Base-by-base conservation (phyloP, 768 basidiomycete genomes). In the Tricholoma sp. region DNA sequence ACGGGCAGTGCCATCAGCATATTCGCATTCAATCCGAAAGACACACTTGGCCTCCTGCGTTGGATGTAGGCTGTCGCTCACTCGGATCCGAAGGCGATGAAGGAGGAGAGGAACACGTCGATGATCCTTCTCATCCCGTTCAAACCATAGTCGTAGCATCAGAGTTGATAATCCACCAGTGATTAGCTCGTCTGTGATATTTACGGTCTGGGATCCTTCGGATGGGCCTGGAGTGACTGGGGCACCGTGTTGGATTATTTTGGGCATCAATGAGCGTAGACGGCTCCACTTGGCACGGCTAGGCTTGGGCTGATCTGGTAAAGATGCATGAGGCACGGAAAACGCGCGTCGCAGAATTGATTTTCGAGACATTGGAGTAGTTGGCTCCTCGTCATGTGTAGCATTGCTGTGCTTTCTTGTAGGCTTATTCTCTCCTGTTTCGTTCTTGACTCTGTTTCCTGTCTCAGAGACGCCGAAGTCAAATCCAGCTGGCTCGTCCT, bases 11-110 rank as follows among this genome's bases (percentile, higher is more conserved):
- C 93, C 93, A 61, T 96, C 94, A 0, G 93, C 96, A 68, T 99
- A 98, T 70, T 97, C 91, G 68, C 94, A 98, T 70, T 95, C 93
- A 61, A 95, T 93, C 13, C 92, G 83, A 68, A 95, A 95, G 2
- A 92, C 85, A 4, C 90, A 84, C 65, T 89, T 89, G 45, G 82
- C 74, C 18, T 82, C 79, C 59, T 92, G 83, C 60, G 90, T 74
- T 4, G 91, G 90, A 71, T 94, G 86, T 28, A 94, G 66, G 57
- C 90, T 92, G 70, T 95, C 93, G 63, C 86, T 91, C 57, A 95
- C 81, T 10, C 89, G 87, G 55, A 95, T 86, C 37, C 91, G 82
- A 48, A 95, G 75, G 24, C 91, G 84, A 66, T 94, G 87, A 52
- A 94, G 77, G 49, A 94, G 75, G 31, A 86, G 70, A 6, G 90